These are phyloP conservation scores for Teratosphaeriaceae sp. DNA, from an alignment of 2,329 filamentous ascomycete genomes.

Conservation along the genomic window DNA sequence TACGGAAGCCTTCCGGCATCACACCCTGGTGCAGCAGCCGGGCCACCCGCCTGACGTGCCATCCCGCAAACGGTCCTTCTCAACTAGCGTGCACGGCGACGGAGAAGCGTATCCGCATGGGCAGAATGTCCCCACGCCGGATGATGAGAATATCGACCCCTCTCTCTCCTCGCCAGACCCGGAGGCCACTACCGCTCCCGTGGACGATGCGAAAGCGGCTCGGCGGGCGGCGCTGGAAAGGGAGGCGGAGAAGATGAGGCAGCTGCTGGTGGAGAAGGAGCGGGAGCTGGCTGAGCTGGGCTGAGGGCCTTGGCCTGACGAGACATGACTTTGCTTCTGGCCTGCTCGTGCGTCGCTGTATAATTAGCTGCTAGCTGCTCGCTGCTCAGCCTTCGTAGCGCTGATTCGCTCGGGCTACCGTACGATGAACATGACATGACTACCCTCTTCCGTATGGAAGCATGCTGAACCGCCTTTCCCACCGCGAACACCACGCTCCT, in stretches of 20 bases:
- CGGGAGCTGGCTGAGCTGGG: conserved; percentile 53
- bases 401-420: too few species aligned
- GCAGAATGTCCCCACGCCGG: conserved; percentile 13
- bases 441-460: background rate
- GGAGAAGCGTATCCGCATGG: conserved; percentile 14
- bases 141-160: conserved; percentile 28
- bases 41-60: background rate
- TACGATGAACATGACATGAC: too few species aligned
- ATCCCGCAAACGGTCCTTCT: conserved; percentile 60
- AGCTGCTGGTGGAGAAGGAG: conserved; percentile 66
- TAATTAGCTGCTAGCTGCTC: background rate
- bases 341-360: background rate
- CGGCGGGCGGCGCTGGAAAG: conserved; percentile 59
- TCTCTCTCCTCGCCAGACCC: conserved; percentile 31
- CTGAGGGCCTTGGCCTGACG: background rate
- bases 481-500: background rate
- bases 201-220: conserved; percentile 57
- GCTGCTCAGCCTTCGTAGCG: background rate
- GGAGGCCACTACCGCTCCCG: conserved; percentile 20
- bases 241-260: conserved; percentile 71
- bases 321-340: background rate
- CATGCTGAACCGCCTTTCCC: background rate
- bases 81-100: conserved; percentile 30
- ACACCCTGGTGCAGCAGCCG: background rate
- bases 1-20: conserved; percentile 24